Conservation (phyloP, 1,284 basidiomycete genomes). For the Ganoderma sinense region DNA sequence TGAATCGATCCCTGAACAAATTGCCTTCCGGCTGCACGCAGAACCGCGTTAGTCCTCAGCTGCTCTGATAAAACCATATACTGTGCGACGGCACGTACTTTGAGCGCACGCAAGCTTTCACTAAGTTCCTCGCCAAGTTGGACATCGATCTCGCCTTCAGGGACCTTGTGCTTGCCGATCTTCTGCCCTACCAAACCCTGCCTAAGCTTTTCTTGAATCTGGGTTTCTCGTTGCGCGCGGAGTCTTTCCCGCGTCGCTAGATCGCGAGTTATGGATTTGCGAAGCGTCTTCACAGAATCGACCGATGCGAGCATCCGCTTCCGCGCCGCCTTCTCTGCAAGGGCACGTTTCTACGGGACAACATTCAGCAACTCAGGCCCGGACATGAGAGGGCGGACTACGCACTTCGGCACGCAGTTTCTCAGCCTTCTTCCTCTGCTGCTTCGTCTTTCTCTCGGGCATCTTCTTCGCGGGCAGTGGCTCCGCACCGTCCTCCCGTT, state of each 20-base stretch:
- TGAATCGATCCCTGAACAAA: slow-evolving; percentile 89
- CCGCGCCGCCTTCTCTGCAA: slow-evolving; percentile 62
- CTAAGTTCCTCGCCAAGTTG: slow-evolving; percentile 93
- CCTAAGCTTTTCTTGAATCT: slow-evolving; percentile 52
- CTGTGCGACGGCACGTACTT: slow-evolving; percentile 59
- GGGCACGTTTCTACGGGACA: slow-evolving; percentile 61
- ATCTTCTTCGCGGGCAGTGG: slow-evolving; percentile 50
- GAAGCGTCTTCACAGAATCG: slow-evolving; percentile 59
- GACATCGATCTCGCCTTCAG: slow-evolving; percentile 77
- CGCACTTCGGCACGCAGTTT: slow-evolving; percentile 68
- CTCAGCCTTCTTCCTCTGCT: slow-evolving; percentile 70
- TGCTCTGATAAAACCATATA: background rate
- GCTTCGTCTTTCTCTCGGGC: slow-evolving; percentile 76
- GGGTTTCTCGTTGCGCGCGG: slow-evolving; percentile 47
- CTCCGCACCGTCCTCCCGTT: slow-evolving; percentile 42
- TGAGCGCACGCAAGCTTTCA: slow-evolving; percentile 86
- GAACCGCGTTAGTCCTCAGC: background rate
- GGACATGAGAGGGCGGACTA: slow-evolving; percentile 1
- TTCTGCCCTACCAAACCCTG: slow-evolving; percentile 71
- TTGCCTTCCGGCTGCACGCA: slow-evolving; percentile 86
- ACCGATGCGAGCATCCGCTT: slow-evolving; percentile 68
- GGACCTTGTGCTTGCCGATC: slow-evolving; percentile 82
- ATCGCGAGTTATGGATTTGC: slow-evolving; percentile 51
- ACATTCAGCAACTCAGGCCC: background rate
- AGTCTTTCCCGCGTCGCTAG: slow-evolving; percentile 52